These are phyloP conservation scores for Candida tunisiensis DNA, from an alignment of 1,139 yeast species.

Conservation along the genomic window DNA sequence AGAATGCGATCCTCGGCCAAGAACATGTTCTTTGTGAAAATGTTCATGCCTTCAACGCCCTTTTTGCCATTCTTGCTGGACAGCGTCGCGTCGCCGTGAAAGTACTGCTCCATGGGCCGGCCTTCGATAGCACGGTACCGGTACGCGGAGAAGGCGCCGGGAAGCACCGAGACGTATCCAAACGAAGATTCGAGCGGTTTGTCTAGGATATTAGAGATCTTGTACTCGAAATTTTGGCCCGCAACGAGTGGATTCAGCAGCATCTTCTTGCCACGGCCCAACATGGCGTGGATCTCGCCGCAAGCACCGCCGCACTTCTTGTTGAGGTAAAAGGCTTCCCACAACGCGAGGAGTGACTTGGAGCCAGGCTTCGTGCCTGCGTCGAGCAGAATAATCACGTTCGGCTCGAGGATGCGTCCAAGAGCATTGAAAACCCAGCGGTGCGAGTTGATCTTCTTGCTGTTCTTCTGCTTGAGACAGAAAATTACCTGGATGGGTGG, in stretches of 20 bases:
- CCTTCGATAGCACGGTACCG: slow-evolving; percentile 62
- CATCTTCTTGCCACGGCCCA: slow-evolving; percentile 37
- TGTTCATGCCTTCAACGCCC: slow-evolving; percentile 35
- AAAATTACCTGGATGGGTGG: slow-evolving; percentile 81
- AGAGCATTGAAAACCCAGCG: slow-evolving; percentile 94
- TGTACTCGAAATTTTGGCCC: slow-evolving; percentile 84
- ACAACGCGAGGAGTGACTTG: slow-evolving; percentile 64
- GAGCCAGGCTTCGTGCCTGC: slow-evolving; percentile 90
- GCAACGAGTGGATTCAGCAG: slow-evolving; percentile 77
- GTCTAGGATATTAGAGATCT: slow-evolving; percentile 80
- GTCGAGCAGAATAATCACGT: slow-evolving; percentile 68
- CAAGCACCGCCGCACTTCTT: slow-evolving; percentile 90
- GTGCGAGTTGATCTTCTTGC: slow-evolving; percentile 87
- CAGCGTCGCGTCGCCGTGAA: slow-evolving; percentile 67
- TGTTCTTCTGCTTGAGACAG: slow-evolving; percentile 76
- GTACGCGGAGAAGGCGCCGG: slow-evolving; percentile 90
- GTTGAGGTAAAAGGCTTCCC: slow-evolving; percentile 81
- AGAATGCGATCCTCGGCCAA: slow-evolving; percentile 90
- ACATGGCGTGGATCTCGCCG: slow-evolving; percentile 83
- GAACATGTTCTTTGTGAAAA: slow-evolving; percentile 88
- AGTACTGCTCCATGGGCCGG: slow-evolving; percentile 78
- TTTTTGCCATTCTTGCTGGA: slow-evolving; percentile 27
- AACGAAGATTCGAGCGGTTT: slow-evolving; percentile 81
- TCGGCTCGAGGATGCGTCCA: slow-evolving; percentile 74
- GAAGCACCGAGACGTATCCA: slow-evolving; percentile 79